Evolutionary conservation across 169 alveolate genomes (phyloP), one percentile per base, ranked within the genome.

Genomic region (Plasmodium fragile): DNA sequence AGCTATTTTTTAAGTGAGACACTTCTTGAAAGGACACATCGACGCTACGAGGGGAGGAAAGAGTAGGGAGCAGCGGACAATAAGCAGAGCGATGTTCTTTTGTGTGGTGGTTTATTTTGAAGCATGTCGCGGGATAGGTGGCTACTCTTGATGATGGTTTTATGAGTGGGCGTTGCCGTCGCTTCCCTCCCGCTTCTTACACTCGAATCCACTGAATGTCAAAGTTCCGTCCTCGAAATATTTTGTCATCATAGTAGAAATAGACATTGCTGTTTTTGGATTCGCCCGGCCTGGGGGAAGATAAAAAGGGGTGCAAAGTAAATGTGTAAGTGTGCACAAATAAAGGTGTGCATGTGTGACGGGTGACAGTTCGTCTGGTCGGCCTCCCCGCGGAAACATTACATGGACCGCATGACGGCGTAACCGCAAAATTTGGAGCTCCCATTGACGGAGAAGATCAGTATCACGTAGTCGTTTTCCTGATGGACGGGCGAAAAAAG

Each of bases 151-250:
- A 13, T 13, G 59, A 49, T 13, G 59, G 22, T 49, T 0, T 0
- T 49, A 7, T 49, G 22, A 2, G 59, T 43, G 53, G 13, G 10
- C n/a, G 18, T 79, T 78, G 41, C 36, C 30, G 18, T 22, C n/a
- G n/a, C n/a, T n/a, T n/a, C n/a, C n/a, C n/a, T n/a, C n/a, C 28
- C 32, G n/a, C 30, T 28, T 13, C 52, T 87, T 87, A 87, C 93
- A 87, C 89, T 87, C 93, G 28, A 30, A 96, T 70, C 97, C 97
- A 96, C 45, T 71, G 83, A 34, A 96, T 93, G 41, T 96, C 97
- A 72, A 96, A 96, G 65, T 90, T 87, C 41, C 80, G 92, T 4
- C 97, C 97, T 36, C 93, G 92, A 85, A 96, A 95, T 34, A 72
- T 75, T 22, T 83, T 81, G 30, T 96, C 96, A 55, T 94, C 85